Evolutionary conservation across 257 asterid species (phyloP).

Genomic region (Solanum tarapatanum): DNA sequence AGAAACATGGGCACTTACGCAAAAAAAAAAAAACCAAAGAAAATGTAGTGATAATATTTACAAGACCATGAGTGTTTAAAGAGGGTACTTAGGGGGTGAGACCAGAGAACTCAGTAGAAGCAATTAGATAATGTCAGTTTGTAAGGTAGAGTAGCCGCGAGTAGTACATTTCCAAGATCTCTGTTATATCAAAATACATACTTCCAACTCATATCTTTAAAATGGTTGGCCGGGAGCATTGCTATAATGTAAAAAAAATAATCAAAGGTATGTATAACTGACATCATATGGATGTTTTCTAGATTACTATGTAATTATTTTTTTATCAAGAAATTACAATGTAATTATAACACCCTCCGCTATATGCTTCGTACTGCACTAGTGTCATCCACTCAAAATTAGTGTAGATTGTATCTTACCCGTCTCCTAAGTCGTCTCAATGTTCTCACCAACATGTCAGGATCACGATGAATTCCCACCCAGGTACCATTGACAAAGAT

Average conservation of each 20-base stretch:
- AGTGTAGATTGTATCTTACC: constrained; percentile 31
- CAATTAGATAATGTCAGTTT: neutral
- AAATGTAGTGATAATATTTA: neutral
- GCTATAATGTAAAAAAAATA: neutral
- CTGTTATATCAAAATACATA: neutral
- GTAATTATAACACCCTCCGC: neutral
- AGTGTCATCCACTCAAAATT: neutral
- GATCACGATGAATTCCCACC: constrained; percentile 97
- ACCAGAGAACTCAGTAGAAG: neutral
- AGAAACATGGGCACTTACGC: neutral
- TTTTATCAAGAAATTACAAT: neutral
- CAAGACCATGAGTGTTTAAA: neutral
- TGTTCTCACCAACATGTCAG: constrained; percentile 95
- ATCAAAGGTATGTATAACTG: neutral
- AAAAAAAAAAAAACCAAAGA: neutral
- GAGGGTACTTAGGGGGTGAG: neutral
- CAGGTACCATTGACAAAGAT: constrained; percentile 95
- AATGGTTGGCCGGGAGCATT: neutral
- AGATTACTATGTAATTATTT: neutral
- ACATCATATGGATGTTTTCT: neutral
- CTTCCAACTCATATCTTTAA: neutral
- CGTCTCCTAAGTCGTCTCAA: constrained; percentile 82
- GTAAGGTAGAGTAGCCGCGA: neutral
- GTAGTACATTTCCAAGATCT: neutral
- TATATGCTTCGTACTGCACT: neutral